Conservation (phyloP, 345 rosid genomes). For the Dovyalis caffra region DNA sequence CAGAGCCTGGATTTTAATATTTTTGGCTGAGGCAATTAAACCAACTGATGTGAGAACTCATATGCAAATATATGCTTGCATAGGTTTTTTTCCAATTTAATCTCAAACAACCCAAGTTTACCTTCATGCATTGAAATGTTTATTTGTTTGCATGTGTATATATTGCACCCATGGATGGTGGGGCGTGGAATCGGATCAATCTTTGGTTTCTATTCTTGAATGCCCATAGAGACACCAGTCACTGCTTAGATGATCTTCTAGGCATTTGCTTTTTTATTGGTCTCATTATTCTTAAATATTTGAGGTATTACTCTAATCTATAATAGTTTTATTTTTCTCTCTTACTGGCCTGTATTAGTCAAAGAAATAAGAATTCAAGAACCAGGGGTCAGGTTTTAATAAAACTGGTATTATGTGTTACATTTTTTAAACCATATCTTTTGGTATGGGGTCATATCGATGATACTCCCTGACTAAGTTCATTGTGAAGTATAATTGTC, state of each 20-base stretch:
- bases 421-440: not conserved
- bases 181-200: not conserved
- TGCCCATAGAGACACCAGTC: not conserved
- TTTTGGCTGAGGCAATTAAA: not conserved
- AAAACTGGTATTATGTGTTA: not conserved
- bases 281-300: not conserved
- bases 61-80: not conserved
- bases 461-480: not conserved
- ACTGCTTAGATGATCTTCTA: not conserved
- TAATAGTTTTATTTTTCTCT: not conserved
- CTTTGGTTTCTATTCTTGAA: not conserved
- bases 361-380: not conserved
- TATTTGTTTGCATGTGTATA: not conserved
- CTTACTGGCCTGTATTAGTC: not conserved
- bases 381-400: not conserved
- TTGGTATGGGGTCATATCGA: not conserved
- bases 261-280: not conserved
- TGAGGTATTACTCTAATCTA: not conserved
- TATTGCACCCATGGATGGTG: not conserved
- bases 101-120: not conserved
- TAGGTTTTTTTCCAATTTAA: not conserved
- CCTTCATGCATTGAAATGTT: not conserved
- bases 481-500: too few species aligned
- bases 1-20: not conserved
- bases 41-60: not conserved